Evolutionary conservation across 306 rosid genomes (phyloP).

Genomic region (Phaseolus lunatus): DNA sequence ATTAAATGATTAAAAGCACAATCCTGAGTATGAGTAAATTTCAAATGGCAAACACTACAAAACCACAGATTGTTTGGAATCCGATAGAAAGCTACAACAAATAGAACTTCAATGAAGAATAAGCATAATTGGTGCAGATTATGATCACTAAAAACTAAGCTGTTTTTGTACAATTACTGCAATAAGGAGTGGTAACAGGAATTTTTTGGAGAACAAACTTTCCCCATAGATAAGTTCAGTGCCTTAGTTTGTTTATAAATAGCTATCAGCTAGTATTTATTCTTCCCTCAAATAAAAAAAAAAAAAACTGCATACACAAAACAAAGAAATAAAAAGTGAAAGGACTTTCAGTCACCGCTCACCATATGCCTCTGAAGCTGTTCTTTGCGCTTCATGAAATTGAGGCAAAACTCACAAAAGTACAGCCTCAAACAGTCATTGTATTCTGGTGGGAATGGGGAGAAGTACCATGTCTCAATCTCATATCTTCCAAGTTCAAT

Average conservation of each 20-base stretch:
- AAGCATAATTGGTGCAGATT: conserved; percentile 9
- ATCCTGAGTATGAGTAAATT: conserved; percentile 22
- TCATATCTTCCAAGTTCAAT: conserved; percentile 99
- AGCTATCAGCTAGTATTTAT: too few species aligned
- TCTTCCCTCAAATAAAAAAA: too few species aligned
- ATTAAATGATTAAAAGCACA: background rate
- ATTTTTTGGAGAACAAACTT: conserved; percentile 14
- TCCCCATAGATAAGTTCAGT: background rate
- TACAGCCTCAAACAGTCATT: conserved; percentile 87
- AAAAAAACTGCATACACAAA: conserved; percentile 15
- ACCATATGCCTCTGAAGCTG: conserved; percentile 99
- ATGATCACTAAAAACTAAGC: background rate
- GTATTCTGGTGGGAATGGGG: conserved; percentile 98
- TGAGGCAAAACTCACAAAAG: conserved; percentile 99
- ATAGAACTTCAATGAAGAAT: conserved; percentile 24
- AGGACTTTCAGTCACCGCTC: conserved; percentile 56
- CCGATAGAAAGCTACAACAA: background rate
- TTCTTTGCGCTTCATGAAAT: conserved; percentile 99
- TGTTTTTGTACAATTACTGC: background rate
- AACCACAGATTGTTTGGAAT: conserved; percentile 10
- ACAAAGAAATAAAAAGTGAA: conserved; percentile 35
- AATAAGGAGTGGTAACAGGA: background rate
- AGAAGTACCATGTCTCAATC: conserved; percentile 99
- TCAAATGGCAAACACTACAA: conserved; percentile 14
- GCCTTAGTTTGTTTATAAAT: background rate